Percentiles rank a stretch among this genome's conserved stretches.
phyloP scores from a whole-genome alignment of 2,329 filamentous ascomycete genomes.

The Myrmaecium sp. region DNA sequence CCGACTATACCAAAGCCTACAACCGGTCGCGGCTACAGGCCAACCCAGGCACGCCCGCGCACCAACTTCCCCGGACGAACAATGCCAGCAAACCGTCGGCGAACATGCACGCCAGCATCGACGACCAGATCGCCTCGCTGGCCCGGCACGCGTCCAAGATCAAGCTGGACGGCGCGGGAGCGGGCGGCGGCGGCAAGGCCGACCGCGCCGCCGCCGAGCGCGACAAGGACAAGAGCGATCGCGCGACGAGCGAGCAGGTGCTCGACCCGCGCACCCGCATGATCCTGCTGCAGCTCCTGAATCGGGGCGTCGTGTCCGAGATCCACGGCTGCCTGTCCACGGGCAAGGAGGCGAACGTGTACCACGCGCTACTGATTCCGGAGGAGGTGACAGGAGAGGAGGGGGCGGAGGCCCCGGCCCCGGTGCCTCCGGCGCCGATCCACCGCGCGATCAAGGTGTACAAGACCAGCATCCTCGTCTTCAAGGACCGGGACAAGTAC shows the following conservation, averaged over 20 bases:
- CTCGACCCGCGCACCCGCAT: constrained; percentile 86
- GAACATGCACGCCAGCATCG: constrained; percentile 63
- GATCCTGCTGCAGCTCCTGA: constrained; percentile 93
- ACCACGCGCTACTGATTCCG: constrained; percentile 59
- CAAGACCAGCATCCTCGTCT: constrained; percentile 93
- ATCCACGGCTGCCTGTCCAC: constrained; percentile 92
- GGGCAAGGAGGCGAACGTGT: constrained; percentile 96
- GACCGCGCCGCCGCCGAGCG: constrained; percentile 19
- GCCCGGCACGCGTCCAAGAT: constrained; percentile 77
- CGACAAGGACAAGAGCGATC: constrained; percentile 76
- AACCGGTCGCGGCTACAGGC: constrained; percentile 64
- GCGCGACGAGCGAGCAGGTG: constrained; percentile 88
- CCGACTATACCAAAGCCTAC: constrained; percentile 71
- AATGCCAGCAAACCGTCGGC: constrained; percentile 56
- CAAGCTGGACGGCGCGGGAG: constrained; percentile 48
- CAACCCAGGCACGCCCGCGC: constrained; percentile 30
- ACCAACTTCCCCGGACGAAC: constrained; percentile 52
- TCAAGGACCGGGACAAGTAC: constrained; percentile 95
- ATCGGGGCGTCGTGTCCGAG: constrained; percentile 73
- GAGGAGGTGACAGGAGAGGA: constrained; percentile 33
- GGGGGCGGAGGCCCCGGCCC: constrained; percentile 31
- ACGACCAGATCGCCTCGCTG: constrained; percentile 77
- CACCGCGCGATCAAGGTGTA: constrained; percentile 96
- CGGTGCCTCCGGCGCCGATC: constrained; percentile 23
- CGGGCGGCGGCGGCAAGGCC: constrained; percentile 33